Percentiles rank a stretch among this genome's conserved stretches.
phyloP scores from a whole-genome alignment of 2,329 filamentous ascomycete species.

The Corinectria fuckeliana region DNA sequence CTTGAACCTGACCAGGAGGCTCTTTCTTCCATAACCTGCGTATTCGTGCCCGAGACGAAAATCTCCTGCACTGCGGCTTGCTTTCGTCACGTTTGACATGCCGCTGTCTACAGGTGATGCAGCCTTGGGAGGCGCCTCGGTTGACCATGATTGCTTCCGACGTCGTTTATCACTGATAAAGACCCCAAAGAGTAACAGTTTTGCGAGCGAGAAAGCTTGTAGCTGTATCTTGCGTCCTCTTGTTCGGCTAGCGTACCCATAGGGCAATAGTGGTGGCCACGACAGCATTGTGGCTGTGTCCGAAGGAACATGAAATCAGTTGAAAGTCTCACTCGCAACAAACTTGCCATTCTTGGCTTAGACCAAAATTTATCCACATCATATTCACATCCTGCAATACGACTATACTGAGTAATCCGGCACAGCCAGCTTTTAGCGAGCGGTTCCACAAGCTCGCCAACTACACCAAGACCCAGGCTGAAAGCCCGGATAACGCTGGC shows the following conservation, averaged over 20 bases:
- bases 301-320: no score
- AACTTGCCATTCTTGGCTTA: background rate
- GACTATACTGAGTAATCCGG: background rate
- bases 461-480: conserved; percentile 26
- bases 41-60: conserved; percentile 21
- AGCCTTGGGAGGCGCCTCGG: conserved; percentile 19
- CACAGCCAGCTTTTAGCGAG: conserved; percentile 16
- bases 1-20: conserved; percentile 9
- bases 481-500: conserved; percentile 23
- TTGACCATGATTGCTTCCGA: conserved; percentile 23
- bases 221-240: background rate
- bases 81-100: conserved; percentile 27
- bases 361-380: background rate
- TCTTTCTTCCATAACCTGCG: conserved; percentile 15
- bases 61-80: conserved; percentile 17
- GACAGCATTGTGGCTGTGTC: background rate
- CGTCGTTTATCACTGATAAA: background rate
- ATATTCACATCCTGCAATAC: background rate
- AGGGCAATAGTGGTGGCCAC: background rate
- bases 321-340: background rate
- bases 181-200: background rate
- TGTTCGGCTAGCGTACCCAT: background rate
- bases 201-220: background rate
- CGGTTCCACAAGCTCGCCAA: conserved; percentile 36
- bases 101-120: conserved; percentile 24